phyloP scores from a whole-genome alignment of 148 eudicot genomes.

The Rhododendron vialii region DNA sequence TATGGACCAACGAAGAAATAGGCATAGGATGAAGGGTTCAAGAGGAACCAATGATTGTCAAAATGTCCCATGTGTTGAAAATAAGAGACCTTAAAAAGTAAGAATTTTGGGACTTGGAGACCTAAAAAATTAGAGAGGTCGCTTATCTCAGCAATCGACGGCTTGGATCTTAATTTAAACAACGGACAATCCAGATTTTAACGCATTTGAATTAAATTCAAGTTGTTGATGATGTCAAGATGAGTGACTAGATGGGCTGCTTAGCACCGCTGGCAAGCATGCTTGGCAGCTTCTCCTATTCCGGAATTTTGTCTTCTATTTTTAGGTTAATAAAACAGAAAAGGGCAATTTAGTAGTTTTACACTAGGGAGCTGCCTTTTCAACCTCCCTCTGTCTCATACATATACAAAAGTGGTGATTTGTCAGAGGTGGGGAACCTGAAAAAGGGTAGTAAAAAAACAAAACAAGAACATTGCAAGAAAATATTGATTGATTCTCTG shows the following conservation, averaged over 20 bases:
- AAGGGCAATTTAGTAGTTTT: slow-evolving; percentile 15
- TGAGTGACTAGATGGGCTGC: too few relatives aligned
- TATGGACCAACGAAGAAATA: not conserved
- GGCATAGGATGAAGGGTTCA: not conserved
- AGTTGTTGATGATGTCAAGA: too few relatives aligned
- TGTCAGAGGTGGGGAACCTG: not conserved
- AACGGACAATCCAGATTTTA: too few relatives aligned
- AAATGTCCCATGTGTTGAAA: not conserved
- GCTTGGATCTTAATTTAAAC: too few relatives aligned
- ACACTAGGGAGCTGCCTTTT: not conserved
- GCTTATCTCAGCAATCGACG: too few relatives aligned
- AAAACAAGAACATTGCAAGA: not conserved
- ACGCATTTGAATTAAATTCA: too few relatives aligned
- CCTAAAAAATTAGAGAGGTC: too few relatives aligned
- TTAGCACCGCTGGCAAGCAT: too few relatives aligned
- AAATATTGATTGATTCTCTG: slow-evolving; percentile 29
- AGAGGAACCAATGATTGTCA: not conserved
- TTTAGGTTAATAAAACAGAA: not conserved
- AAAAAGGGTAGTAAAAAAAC: not conserved
- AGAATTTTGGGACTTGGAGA: not conserved
- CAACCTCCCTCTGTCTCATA: not conserved
- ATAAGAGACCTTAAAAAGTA: not conserved
- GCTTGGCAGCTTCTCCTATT: too few relatives aligned
- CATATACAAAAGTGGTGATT: not conserved
- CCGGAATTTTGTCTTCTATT: not conserved